A percentile compares a stretch with the other conserved stretches of the same genome.
Evolutionary conservation across 2,329 filamentous ascomycete genomes (phyloP).

Genomic region (Neonectria punicea): DNA sequence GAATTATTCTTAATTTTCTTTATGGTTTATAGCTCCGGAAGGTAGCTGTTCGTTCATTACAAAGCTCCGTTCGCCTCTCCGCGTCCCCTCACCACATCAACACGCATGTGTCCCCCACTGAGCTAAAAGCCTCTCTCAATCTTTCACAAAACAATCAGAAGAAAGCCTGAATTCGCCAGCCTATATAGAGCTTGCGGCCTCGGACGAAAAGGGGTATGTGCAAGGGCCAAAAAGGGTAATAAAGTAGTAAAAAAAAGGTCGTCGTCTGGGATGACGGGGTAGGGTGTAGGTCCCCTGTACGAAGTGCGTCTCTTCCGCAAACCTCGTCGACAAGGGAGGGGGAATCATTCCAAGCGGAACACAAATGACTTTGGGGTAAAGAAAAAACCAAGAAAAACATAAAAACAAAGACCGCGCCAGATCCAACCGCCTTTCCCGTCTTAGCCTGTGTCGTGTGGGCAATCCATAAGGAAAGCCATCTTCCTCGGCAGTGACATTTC

Average conservation of each 20-base stretch:
- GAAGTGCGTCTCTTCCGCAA: slow-evolving; percentile 11
- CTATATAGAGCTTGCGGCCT: slow-evolving; percentile 21
- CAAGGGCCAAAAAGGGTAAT: slow-evolving; percentile 26
- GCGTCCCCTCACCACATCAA: slow-evolving; percentile 9
- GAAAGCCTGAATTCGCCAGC: slow-evolving; percentile 25
- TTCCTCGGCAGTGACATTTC: slow-evolving; percentile 32
- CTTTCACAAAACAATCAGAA: slow-evolving; percentile 29
- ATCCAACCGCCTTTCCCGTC: slow-evolving; percentile 42
- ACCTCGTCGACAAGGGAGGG: slow-evolving; percentile 16
- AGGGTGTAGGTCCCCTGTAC: slow-evolving; percentile 10
- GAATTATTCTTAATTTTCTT: slow-evolving; percentile 16
- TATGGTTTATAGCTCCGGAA: slow-evolving; percentile 16
- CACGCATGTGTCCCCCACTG: slow-evolving; percentile 2
- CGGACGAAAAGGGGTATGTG: slow-evolving; percentile 38
- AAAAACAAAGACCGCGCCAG: slow-evolving; percentile 41
- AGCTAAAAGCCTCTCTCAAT: slow-evolving; percentile 24
- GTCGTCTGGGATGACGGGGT: slow-evolving; percentile 8
- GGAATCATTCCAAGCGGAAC: slow-evolving; percentile 22
- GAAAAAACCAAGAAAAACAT: slow-evolving; percentile 25
- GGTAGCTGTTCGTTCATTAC: slow-evolving; percentile 25
- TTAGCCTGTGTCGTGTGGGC: slow-evolving; percentile 36
- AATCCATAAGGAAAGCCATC: slow-evolving; percentile 24
- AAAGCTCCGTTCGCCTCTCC: slow-evolving; percentile 31
- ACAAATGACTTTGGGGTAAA: slow-evolving; percentile 26
- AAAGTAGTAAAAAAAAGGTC: slow-evolving; percentile 18